phyloP scores from a whole-genome alignment of 192 early-diverging fungal species.

The Obelidium mucronatum region DNA sequence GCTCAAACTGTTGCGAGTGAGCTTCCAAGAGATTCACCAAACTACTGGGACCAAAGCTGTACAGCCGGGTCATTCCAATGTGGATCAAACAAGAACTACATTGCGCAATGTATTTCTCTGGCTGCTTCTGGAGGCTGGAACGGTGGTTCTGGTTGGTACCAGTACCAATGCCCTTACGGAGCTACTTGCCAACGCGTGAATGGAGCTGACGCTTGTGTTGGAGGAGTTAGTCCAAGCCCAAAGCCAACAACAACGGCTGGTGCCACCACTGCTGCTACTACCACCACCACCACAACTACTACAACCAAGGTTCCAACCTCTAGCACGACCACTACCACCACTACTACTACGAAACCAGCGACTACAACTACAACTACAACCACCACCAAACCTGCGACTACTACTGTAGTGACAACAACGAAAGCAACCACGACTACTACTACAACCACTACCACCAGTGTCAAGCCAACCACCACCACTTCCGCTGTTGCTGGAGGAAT shows the following conservation, averaged over 20 bases:
- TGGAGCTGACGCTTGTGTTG: neutral
- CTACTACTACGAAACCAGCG: neutral
- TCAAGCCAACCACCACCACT: neutral
- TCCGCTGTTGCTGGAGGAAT: too few species aligned
- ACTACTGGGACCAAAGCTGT: too few species aligned
- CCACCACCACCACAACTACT: neutral
- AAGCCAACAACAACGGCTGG: neutral
- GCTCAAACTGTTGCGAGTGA: neutral
- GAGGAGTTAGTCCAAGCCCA: neutral
- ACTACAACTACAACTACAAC: neutral
- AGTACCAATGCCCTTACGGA: neutral
- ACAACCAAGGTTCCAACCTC: neutral
- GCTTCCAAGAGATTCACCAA: neutral
- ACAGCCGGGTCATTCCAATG: neutral
- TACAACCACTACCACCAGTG: neutral
- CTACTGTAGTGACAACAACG: neutral
- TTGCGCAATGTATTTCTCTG: too few species aligned
- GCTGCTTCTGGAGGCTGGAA: too few species aligned
- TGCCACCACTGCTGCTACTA: neutral
- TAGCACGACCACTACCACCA: neutral
- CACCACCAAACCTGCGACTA: slow-evolving; percentile 2
- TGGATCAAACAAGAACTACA: neutral
- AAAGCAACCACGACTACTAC: neutral
- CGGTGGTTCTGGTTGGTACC: neutral
- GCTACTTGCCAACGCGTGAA: neutral